Base-by-base conservation (phyloP, 257 asterid species). In the Solanum phureja region DNA sequence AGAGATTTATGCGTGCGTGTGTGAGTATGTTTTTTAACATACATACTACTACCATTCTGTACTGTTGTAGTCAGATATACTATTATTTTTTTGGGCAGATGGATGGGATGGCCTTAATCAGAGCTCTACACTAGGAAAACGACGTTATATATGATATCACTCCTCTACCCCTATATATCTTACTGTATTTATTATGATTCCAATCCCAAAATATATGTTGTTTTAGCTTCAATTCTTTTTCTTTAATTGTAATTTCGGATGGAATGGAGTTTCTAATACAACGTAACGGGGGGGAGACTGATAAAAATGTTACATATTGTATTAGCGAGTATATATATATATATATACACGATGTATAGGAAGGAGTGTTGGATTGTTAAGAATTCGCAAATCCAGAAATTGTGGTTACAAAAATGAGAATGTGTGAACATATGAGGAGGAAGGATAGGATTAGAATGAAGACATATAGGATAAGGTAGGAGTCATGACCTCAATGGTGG, bases 1-100 rank as follows among this genome's bases (percentile, higher is more conserved):
- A 29, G 37, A 90, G 93, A 90, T 90, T 93, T 91, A 93, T 94
- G 98, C 98, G 97, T 95, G 98, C 95, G 90, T 83, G 88, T 91
- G 91, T 94, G 92, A 87, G 90, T 92, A 91, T 92, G 85, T 81
- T 46, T 81, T 81, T 46, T 44, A 44, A 46, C 85, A 16, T 44
- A 42, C 49, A 1, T 40, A 40, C 44, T 42, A 79, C 1, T 46
- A 79, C 8, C 79, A 14, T 27, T 46, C 7, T 6, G 9, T 27
- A 42, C 84, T 79, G 84, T 76, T 27, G 18, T 16, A 79, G 84
- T 77, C 84, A 77, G 24, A 77, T 38, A 24, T 24, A 66, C 13
- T 68, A 62, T 42, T 42, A 8, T 8, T 60, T 60, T 8, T 62
- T 8, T 62, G 21, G 37, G 35, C 64, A 77, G 64, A 77, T 77